Evolutionary conservation across 768 basidiomycete genomes (phyloP).

Genomic region (Phanerodontia chrysosporium): DNA sequence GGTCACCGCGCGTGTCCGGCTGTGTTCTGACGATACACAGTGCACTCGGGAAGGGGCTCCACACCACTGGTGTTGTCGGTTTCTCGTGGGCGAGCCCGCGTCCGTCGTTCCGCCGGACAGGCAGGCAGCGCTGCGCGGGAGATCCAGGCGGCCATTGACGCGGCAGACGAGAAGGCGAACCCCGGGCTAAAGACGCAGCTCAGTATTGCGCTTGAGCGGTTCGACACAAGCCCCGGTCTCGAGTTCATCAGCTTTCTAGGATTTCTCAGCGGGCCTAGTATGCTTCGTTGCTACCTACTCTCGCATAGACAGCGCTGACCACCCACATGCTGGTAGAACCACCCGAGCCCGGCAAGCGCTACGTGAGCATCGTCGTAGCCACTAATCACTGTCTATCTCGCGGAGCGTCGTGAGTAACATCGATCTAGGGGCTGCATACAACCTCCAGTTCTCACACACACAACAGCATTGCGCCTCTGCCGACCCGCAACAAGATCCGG

Average conservation of each 20-base stretch:
- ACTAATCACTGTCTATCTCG: constrained; percentile 26
- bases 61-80: constrained; percentile 10
- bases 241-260: constrained; percentile 20
- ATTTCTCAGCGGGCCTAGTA: not conserved
- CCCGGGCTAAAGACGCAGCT: constrained; percentile 23
- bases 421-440: not conserved
- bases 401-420: constrained; percentile 26
- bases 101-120: not conserved
- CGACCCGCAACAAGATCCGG: no score
- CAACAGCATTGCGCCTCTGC: constrained; percentile 13
- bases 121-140: not conserved
- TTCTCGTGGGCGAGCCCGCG: constrained; percentile 4
- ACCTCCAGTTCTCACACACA: constrained; percentile 15
- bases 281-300: not conserved
- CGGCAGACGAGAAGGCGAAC: not conserved
- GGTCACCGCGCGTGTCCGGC: not conserved
- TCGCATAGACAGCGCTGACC: not conserved
- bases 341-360: constrained; percentile 19
- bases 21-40: not conserved
- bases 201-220: constrained; percentile 17
- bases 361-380: constrained; percentile 21
- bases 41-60: not conserved
- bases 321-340: constrained; percentile 3
- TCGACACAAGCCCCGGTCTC: constrained; percentile 19
- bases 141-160: constrained; percentile 3